Evolutionary conservation across 2,329 filamentous ascomycete species (phyloP).

Genomic region (Podosphaera fusca): DNA sequence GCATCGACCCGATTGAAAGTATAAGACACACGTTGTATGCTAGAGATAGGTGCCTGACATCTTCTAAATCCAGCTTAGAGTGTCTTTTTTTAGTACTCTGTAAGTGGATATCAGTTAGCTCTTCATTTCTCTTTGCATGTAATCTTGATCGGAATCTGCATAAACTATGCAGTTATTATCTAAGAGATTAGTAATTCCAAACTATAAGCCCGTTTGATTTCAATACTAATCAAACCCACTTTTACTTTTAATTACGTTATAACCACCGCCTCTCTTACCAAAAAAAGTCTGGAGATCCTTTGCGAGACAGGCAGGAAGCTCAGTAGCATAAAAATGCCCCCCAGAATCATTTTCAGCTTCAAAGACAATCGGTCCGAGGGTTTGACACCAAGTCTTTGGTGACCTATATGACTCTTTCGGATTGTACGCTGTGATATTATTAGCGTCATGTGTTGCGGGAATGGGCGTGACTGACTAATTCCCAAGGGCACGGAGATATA

Average conservation of each 20-base stretch:
- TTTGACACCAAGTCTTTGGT: slow-evolving; percentile 32
- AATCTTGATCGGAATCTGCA: no score
- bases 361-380: slow-evolving; percentile 36
- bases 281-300: slow-evolving; percentile 35
- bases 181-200: no score
- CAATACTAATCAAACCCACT: slow-evolving; percentile 11
- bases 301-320: slow-evolving; percentile 28
- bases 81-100: no score
- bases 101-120: no score
- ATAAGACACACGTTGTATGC: no score
- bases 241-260: slow-evolving; percentile 12
- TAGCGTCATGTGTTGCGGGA: background rate
- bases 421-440: slow-evolving; percentile 21
- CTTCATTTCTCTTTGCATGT: no score
- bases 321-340: slow-evolving; percentile 39
- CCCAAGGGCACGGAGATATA: slow-evolving; percentile 15
- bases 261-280: slow-evolving; percentile 25
- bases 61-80: no score
- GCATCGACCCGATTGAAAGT: no score
- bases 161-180: no score
- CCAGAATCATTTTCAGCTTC: slow-evolving; percentile 19
- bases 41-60: no score
- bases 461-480: slow-evolving; percentile 18
- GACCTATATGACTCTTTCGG: slow-evolving; percentile 32
- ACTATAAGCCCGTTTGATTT: background rate